These are phyloP conservation scores for Chondrus crispus DNA, from an alignment of 23 red algal genomes.

Conservation along the genomic window DNA sequence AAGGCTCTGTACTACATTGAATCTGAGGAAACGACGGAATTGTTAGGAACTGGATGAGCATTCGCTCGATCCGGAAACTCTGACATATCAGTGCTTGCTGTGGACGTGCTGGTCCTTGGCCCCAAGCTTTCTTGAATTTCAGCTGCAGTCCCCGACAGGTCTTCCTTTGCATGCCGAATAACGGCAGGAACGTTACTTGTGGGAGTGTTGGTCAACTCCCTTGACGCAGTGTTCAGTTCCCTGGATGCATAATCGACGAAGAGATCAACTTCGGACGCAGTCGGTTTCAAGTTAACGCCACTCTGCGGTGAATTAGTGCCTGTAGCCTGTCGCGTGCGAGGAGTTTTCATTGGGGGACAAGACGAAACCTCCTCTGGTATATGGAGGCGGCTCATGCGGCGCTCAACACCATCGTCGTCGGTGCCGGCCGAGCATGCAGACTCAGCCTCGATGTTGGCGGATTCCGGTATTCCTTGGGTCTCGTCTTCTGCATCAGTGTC, in stretches of 20 bases:
- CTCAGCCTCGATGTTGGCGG: background rate
- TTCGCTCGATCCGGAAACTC: background rate
- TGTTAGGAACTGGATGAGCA: background rate
- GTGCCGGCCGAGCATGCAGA: background rate
- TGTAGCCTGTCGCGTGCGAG: background rate
- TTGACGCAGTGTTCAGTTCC: constrained; percentile 36
- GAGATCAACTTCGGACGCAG: constrained; percentile 22
- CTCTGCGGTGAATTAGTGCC: background rate
- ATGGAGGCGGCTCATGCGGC: constrained; percentile 33
- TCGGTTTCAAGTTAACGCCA: background rate
- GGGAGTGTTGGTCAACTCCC: constrained; percentile 46
- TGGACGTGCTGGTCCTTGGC: constrained; percentile 31
- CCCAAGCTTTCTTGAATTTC: constrained; percentile 1
- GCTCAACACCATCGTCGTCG: constrained; percentile 16
- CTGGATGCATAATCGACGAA: constrained; percentile 39
- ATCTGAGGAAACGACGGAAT: background rate
- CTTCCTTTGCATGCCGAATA: constrained; percentile 55
- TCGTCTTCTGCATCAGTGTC: background rate
- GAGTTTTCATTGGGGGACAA: background rate
- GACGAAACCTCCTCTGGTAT: background rate
- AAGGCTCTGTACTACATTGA: background rate
- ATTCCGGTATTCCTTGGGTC: background rate
- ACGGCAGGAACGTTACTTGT: constrained; percentile 36
- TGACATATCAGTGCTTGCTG: background rate
- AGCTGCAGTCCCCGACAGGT: constrained; percentile 41